Base-by-base conservation (phyloP, 345 rosid genomes). In the Durio zibethinus region DNA sequence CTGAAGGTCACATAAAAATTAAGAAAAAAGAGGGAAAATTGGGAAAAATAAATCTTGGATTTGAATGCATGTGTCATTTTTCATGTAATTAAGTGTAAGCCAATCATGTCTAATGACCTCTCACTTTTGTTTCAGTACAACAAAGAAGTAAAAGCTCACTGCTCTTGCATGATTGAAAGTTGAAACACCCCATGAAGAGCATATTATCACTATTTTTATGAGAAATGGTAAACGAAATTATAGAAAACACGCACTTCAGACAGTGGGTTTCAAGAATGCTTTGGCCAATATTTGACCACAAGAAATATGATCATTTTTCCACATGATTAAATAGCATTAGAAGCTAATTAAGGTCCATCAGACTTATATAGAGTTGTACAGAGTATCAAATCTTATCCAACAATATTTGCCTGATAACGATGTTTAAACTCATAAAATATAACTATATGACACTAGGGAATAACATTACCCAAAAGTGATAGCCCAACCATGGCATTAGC, bases 401-500 rank as follows among this genome's bases (percentile, higher is more conserved):
- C 9, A 2, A 69, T 67, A 36, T 10, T 0, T 42, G 47, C 36
- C 36, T 1, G 69, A 47, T 21, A 42, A 75, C 61, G 10, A n/a
- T 69, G 29, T 50, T 31, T 29, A 23, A 38, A n/a, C 10, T 69
- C 57, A 50, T 45, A 74, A 75, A 33, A 70, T 33, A 59, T 25
- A 82, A 73, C 29, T 21, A 63, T 54, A 53, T 23, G 53, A 78
- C 16, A 73, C 23, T 0, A 35, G 53, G 38, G 77, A 77, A 65
- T 18, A 74, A 47, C 63, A 65, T 85, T 92, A 92, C 97, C 97
- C 98, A 94, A 77, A 94, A 94, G 88, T 90, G 97, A 82, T 90
- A 94, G 80, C 97, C 97, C 77, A 94, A 74, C 95, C 98, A 96
- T 10, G 99, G 98, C 99, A 93, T 93, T 76, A 90, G 78, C 99